Conservation (phyloP, 345 rosid genomes). For the Lagerstroemia speciosa region DNA sequence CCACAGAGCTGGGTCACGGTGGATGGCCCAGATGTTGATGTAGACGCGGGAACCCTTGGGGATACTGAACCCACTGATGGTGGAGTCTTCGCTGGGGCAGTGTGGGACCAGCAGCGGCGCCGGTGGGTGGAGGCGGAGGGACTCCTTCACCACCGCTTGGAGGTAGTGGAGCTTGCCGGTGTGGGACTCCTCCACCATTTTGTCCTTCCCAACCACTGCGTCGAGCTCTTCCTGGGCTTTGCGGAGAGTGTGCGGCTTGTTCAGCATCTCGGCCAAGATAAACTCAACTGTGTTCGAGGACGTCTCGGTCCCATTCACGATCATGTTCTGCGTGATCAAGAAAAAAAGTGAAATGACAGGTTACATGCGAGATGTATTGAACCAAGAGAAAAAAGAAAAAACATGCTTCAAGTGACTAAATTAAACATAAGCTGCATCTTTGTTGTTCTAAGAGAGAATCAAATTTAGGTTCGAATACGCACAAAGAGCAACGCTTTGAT, state of each 20-base stretch:
- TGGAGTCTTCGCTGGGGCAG: slow-evolving; percentile 26
- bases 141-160: slow-evolving; percentile 44
- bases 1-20: slow-evolving; percentile 44
- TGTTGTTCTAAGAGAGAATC: no score
- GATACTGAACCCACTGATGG: slow-evolving; percentile 33
- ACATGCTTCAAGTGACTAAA: no score
- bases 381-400: no score
- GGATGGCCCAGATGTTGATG: slow-evolving; percentile 49
- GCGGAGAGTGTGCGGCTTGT: slow-evolving; percentile 31
- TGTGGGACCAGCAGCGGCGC: slow-evolving; percentile 49
- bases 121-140: slow-evolving; percentile 41
- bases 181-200: slow-evolving; percentile 41
- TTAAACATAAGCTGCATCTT: no score
- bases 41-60: slow-evolving; percentile 42
- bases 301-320: slow-evolving; percentile 45
- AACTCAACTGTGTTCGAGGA: slow-evolving; percentile 43
- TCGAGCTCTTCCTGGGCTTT: slow-evolving; percentile 47
- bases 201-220: slow-evolving; percentile 33
- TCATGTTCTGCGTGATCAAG: neutral
- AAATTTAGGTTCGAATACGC: no score
- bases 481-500: slow-evolving; percentile 56
- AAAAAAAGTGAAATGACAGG: neutral
- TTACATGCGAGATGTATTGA: no score
- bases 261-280: slow-evolving; percentile 47
- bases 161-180: slow-evolving; percentile 32